phyloP scores from a whole-genome alignment of 1,284 basidiomycete genomes.

The Ganoderma meredithae region DNA sequence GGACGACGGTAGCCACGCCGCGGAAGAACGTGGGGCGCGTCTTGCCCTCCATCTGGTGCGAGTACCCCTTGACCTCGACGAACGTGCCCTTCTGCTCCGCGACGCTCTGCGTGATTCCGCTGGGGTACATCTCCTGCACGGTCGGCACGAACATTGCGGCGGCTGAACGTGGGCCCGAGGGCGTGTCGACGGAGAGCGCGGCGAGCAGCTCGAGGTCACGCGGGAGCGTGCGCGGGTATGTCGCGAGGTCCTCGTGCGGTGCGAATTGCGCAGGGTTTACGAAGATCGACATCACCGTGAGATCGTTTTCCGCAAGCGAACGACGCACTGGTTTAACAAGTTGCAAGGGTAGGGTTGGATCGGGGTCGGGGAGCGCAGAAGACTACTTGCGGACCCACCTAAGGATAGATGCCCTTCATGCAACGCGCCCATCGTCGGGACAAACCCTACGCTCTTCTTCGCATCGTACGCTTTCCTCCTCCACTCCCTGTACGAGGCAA shows the following conservation, averaged over 20 bases:
- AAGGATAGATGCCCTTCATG: constrained; percentile 94
- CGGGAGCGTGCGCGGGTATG: constrained; percentile 89
- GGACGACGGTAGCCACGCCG: constrained; percentile 95
- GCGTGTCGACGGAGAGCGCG: constrained; percentile 42
- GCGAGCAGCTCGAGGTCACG: constrained; percentile 65
- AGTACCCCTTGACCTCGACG: constrained; percentile 89
- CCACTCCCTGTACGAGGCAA: constrained; percentile 82
- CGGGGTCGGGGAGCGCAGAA: not conserved
- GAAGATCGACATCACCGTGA: constrained; percentile 95
- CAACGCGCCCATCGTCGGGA: constrained; percentile 97
- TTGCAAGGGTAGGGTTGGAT: not conserved
- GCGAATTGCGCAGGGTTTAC: constrained; percentile 99
- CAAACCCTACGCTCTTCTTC: constrained; percentile 84
- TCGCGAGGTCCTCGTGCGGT: constrained; percentile 91
- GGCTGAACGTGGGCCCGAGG: constrained; percentile 48
- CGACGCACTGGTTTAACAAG: constrained; percentile 63
- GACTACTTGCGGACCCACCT: constrained; percentile 55
- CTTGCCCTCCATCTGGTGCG: constrained; percentile 87
- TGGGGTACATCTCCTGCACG: constrained; percentile 87
- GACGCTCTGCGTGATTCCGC: constrained; percentile 86
- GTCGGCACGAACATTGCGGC: constrained; percentile 84
- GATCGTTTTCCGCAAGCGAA: constrained; percentile 82
- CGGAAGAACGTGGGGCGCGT: constrained; percentile 93
- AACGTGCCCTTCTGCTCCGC: constrained; percentile 86
- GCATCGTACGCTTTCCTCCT: constrained; percentile 66